Conservation (phyloP, 2,329 filamentous ascomycete species). For the Pseudocercospora musae region DNA sequence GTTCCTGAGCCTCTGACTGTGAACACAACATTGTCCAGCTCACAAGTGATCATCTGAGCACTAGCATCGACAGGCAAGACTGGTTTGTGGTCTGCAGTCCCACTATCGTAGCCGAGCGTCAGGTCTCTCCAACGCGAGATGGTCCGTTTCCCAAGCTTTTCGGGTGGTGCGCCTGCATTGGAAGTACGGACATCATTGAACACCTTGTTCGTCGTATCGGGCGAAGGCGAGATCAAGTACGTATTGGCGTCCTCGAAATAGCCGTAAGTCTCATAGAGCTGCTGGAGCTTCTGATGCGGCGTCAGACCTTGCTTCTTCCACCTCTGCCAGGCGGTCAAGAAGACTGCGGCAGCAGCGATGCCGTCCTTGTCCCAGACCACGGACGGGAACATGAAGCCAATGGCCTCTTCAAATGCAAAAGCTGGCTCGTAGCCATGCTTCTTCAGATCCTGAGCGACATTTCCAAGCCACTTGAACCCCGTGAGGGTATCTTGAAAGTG, state of each 20-base stretch:
- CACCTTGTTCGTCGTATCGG: constrained; percentile 50
- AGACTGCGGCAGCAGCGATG: constrained; percentile 58
- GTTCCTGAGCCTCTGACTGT: constrained; percentile 62
- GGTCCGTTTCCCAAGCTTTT: constrained; percentile 48
- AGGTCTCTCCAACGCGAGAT: constrained; percentile 61
- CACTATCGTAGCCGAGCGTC: constrained; percentile 59
- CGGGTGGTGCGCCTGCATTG: constrained; percentile 26
- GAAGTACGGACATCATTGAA: constrained; percentile 53
- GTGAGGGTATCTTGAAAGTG: constrained; percentile 61
- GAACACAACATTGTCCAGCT: constrained; percentile 57
- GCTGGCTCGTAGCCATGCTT: constrained; percentile 49
- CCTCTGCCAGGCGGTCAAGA: constrained; percentile 53
- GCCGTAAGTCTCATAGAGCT: constrained; percentile 56
- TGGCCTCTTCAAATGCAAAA: constrained; percentile 63
- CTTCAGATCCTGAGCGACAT: constrained; percentile 54
- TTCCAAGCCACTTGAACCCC: constrained; percentile 67
- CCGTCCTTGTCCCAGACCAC: constrained; percentile 65
- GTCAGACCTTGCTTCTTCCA: constrained; percentile 55
- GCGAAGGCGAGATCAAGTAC: constrained; percentile 58
- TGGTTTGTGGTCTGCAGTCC: constrained; percentile 50
- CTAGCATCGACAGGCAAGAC: constrained; percentile 54
- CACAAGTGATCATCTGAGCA: constrained; percentile 63
- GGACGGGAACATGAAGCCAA: constrained; percentile 64
- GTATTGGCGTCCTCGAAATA: constrained; percentile 63
- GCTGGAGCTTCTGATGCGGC: constrained; percentile 55